Evolutionary conservation across 148 eudicot species (phyloP), one percentile per base, ranked within the genome.

Genomic region (Persicaria maculosa): DNA sequence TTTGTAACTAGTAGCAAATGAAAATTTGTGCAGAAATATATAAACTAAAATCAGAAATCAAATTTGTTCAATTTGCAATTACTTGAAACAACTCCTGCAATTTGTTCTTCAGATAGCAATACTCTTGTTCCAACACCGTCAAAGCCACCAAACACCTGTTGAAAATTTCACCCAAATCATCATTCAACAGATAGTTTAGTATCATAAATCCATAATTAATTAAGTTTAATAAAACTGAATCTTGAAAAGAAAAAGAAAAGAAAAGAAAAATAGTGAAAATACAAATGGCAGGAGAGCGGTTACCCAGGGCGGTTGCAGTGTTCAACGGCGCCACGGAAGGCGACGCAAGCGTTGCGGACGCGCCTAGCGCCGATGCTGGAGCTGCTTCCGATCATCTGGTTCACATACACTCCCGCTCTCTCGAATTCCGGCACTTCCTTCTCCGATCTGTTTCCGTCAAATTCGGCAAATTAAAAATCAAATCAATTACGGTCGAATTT

Each of bases 301-400:
- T 65, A 65, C 70, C 45, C 46, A 43, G 15, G 46, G 11, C 70
- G 70, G 70, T 65, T 65, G 43, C 46, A 40, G 47, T 86, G 97
- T 44, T 93, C 97, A 53, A 92, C 79, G 70, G 97, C 92, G 45
- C 87, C 86, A 11, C 97, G 97, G 74, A 93, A 91, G 59, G 97
- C 97, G 31, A 86, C 81, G 80, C 98, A 93, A 16, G 91, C 87
- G 48, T 89, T 88, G 73, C 92, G 58, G 75, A 93, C 82, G 55
- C 98, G 78, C 79, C 89, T 91, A 9, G 98, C 98, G 22, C 98
- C 98, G 7, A 93, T 91, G 84, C 98, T 93, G 1, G 98, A 93
- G 76, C 98, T 93, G 86, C 98, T 93, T 16, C 98, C 98, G 81
- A 91, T 89, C 9, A 93, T 78, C 82, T 91, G 98, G 79, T 91